Conservation (phyloP, 176 grass and related monocot species). For the Paspalum notatum region DNA sequence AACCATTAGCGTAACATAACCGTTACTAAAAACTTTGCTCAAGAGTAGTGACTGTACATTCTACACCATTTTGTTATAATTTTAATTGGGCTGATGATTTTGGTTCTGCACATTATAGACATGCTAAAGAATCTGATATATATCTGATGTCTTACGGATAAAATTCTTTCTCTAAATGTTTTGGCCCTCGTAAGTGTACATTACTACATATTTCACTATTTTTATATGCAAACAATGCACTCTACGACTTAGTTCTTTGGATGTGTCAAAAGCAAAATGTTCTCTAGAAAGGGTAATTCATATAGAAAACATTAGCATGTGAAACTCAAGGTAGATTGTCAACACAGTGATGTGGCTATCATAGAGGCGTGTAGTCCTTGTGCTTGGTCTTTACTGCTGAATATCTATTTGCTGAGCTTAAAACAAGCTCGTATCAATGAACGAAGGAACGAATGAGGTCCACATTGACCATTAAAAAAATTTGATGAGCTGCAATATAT, state of each 20-base stretch:
- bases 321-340: not conserved
- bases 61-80: not conserved
- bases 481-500: not conserved
- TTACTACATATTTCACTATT: not conserved
- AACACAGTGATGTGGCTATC: not conserved
- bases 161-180: not conserved
- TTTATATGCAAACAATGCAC: not conserved
- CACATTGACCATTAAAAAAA: not conserved
- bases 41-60: not conserved
- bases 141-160: not conserved
- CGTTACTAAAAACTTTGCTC: constrained; percentile 1
- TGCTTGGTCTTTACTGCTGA: not conserved
- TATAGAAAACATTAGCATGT: not conserved
- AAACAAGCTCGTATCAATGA: not conserved
- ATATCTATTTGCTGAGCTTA: not conserved
- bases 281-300: not conserved
- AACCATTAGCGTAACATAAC: not conserved
- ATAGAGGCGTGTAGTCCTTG: not conserved
- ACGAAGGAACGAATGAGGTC: not conserved
- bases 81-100: not conserved
- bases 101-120: not conserved
- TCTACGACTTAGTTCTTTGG: not conserved
- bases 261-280: not conserved
- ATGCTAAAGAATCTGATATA: not conserved
- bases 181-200: not conserved